Evolutionary conservation across 495 filamentous ascomycete genomes (phyloP).

Genomic region (Penicillium lividum): DNA sequence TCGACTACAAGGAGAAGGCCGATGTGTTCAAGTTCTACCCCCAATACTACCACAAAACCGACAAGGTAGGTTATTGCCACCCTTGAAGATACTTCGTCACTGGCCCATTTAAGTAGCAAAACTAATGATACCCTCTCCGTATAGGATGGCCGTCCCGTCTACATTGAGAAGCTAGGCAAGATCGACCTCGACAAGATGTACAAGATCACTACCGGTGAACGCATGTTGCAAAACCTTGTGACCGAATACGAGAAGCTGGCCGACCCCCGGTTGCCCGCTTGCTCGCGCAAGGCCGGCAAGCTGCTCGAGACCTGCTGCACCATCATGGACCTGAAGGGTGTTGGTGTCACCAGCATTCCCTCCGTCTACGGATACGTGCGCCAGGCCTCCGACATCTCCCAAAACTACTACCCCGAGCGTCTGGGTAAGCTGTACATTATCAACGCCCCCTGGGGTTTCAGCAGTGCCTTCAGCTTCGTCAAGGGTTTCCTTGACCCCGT

Average conservation of each 20-base stretch:
- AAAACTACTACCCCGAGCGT: constrained; percentile 98
- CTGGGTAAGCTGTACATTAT: constrained; percentile 89
- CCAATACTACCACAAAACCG: constrained; percentile 99
- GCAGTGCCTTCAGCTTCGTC: constrained; percentile 75
- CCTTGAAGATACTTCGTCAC: background rate
- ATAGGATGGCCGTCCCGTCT: constrained; percentile 93
- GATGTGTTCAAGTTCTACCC: constrained; percentile 91
- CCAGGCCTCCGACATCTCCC: constrained; percentile 77
- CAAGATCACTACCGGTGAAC: constrained; percentile 87
- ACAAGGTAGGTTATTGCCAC: constrained; percentile 65
- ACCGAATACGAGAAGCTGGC: constrained; percentile 94
- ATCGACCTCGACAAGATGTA: constrained; percentile 88
- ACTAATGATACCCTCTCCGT: constrained; percentile 14
- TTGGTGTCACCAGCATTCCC: constrained; percentile 74
- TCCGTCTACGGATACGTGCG: constrained; percentile 85
- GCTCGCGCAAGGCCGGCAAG: constrained; percentile 85
- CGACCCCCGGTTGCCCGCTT: constrained; percentile 91
- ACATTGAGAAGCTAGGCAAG: constrained; percentile 94
- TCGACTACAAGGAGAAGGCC: constrained; percentile 86
- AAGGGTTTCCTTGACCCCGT: constrained; percentile 95
- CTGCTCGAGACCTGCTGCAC: constrained; percentile 97
- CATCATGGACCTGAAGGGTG: constrained; percentile 95
- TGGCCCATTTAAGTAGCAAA: background rate
- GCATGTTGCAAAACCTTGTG: constrained; percentile 95
- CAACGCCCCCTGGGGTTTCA: constrained; percentile 96